Base-by-base conservation (phyloP, 345 rosid genomes). In the Lepidium sativum region DNA sequence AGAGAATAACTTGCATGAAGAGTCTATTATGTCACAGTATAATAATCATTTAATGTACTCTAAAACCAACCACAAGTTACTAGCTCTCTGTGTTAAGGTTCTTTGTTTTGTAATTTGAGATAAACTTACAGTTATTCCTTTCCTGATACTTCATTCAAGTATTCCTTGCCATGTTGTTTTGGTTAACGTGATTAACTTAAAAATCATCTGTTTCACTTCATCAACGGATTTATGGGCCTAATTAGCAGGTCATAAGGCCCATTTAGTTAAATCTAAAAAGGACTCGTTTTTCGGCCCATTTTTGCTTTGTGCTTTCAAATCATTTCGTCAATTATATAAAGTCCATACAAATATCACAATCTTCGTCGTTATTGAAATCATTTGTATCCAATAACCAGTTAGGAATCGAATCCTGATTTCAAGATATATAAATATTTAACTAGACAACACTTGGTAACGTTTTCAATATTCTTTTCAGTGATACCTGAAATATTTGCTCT, bases 1-100 rank as follows among this genome's bases (percentile, higher is more conserved):
- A 34, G 11, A 43, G 71, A 50, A 72, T 58, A 72, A 72, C 76
- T 39, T 72, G 71, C 55, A 50, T 65, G 27, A n/a, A 42, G 67
- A 51, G 76, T 41, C 59, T 33, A 25, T 48, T 48, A 40, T 8
- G 40, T 31, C 14, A 42, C 0, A 10, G 47, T 63, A 47, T 27
- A 47, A 45, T 45, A 63, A 54, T 29, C 6, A 6, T 16, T 34
- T 42, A 1, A 2, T 8, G 39, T 16, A 16, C 48, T 48, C 10
- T 48, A 34, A 34, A 48, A 5, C 56, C 44, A 17, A 21, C 48
- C 23, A 62, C 56, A 32, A 8, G 38, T 59, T 40, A 21, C 51
- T 49, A 38, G 8, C 3, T 40, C 32, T 13, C 0, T 23, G 9
- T 52, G 23, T 35, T 63, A 47, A 63, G 64, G 29, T 55, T 63